phyloP scores from a whole-genome alignment of 192 early-diverging fungal species.

The Linnemannia exigua region DNA sequence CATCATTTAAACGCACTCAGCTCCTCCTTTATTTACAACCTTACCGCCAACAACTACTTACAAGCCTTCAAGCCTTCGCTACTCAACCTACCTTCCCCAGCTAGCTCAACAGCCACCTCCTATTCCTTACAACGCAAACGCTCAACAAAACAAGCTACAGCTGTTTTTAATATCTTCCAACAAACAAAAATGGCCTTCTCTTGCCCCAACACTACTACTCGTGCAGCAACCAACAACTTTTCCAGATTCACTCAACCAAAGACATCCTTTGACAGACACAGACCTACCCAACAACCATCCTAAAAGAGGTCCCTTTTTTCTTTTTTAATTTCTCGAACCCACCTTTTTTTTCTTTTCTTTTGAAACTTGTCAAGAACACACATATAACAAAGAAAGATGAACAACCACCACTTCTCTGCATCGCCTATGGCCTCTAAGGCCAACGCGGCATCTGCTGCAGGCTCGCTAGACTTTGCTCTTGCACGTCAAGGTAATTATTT shows the following conservation, averaged over 20 bases:
- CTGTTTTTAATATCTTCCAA: background rate
- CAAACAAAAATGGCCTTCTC: conserved; percentile 36
- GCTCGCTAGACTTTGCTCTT: conserved; percentile 44
- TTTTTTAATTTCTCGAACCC: background rate
- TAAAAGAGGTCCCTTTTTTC: background rate
- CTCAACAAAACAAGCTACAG: conserved; percentile 12
- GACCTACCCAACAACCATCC: conserved; percentile 42
- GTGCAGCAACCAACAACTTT: conserved; percentile 32
- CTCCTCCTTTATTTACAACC: background rate
- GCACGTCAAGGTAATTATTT: conserved; percentile 28
- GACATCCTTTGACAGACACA: conserved; percentile 52
- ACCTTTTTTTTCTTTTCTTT: background rate
- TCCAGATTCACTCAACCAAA: conserved; percentile 47
- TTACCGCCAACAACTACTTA: background rate
- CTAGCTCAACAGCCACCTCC: background rate
- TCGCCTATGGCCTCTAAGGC: conserved; percentile 37
- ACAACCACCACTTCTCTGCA: conserved; percentile 4
- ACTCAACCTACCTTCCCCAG: too few species aligned
- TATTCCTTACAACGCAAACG: background rate
- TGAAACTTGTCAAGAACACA: background rate
- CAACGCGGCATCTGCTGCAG: conserved; percentile 39
- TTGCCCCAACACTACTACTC: conserved; percentile 27
- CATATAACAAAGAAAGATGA: conserved; percentile 22
- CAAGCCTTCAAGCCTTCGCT: background rate
- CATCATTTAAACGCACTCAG: conserved; percentile 41